Evolutionary conservation across 352 stramenopile genomes (phyloP), one percentile per base, ranked within the genome.

Genomic region (Phytophthora brassicae): DNA sequence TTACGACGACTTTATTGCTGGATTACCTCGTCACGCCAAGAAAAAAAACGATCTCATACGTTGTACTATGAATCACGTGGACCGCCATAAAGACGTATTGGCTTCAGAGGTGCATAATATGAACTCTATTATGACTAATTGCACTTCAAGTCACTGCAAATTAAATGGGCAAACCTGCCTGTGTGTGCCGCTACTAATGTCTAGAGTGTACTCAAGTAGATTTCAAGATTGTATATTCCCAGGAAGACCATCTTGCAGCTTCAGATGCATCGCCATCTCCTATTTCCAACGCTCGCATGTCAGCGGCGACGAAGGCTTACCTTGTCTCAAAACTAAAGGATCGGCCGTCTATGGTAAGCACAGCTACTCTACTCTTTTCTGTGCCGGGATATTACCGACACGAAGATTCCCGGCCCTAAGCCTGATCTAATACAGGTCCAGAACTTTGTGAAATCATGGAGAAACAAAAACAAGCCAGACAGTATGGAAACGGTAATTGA

Each of bases 11-110:
- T 12, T 38, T 38, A 12, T n/a, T 4, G 31, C 31, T n/a, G 31
- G 31, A 4, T 12, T 38, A 38, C 31, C 31, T 38, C 31, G 31
- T 12, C 16, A n/a, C 16, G 31, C 12, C 16, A 12, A 16, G 4
- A 11, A 54, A n/a, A 44, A 54, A 54, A 54, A 12, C 9, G 31
- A 29, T 19, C 14, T 42, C 2, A 7, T 42, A 2, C 17, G 29
- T 6, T 55, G 48, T 16, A 55, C 48, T n/a, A 26, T 36, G 48
- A 13, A 36, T 41, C 48, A 55, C 16, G 19, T 55, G 9, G 48
- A 35, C 4, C 48, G 48, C 6, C 12, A 4, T 16, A 20, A 55
- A 9, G 14, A 45, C 14, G 5, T 14, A 6, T n/a, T 45, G 8
- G 48, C 33, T 9, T 3, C 12, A 14, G 35, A 9, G 6, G n/a